Base-by-base conservation (phyloP, 1,284 basidiomycete species). In the Coriolopsis trogii region DNA sequence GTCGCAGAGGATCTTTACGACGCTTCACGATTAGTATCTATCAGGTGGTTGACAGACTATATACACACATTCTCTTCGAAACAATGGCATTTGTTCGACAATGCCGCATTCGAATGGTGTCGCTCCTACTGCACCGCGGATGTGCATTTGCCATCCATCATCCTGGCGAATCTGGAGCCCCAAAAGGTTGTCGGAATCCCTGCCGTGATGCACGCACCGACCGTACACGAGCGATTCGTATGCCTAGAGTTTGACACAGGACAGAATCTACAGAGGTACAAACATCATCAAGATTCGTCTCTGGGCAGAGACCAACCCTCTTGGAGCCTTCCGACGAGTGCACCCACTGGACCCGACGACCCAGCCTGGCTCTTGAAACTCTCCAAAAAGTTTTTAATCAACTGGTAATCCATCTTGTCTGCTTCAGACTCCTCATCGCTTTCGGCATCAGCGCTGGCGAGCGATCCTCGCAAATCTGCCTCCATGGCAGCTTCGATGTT, bases 301-400 rank as follows among this genome's bases (percentile, higher is more conserved):
- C 87, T 75, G 8, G 89, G 89, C 26, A 91, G 68, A 44, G 75
- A 78, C 84, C 87, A 89, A 1, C 75, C 85, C 33, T 82, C 81
- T 59, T 92, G 84, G 58, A 98, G 67, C 56, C 93, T 77, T 39
- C 93, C 91, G 31, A 87, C 87, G 49, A 98, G 74, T 64, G 87
- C 95, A 46, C 94, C 81, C 6, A 95, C 95, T 13, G 93, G 95
- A 0, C 95, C 95, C 30, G 91, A 83, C 47, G 89, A 71, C 6
- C 94, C 94, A 9, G 70, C 88, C 66, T 98, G 95, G 54, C 85
- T 87, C 67, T 91, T 92, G 76, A 92, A 96, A 67, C 93, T 96
- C 73, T 96, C 91, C 66, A 98, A 72, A 70, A 98, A 93, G 70
- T 96, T 94, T 70, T 91, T 94, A 75, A 98, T 95, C 63, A 98